Evolutionary conservation across 179 eudicot species (phyloP).

Genomic region (Silene noctiflora): DNA sequence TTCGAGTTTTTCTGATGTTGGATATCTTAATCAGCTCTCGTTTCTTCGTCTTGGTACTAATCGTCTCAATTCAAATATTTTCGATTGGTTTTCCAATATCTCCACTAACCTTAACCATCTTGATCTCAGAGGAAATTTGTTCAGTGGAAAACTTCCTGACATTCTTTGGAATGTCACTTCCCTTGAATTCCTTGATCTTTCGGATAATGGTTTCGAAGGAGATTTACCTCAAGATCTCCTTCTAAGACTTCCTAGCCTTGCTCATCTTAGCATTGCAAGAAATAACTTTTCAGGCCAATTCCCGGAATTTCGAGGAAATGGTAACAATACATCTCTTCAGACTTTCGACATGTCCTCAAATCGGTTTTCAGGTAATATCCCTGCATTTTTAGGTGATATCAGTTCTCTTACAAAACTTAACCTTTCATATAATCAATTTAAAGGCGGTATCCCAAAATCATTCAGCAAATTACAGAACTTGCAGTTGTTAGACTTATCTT

Average conservation of each 20-base stretch:
- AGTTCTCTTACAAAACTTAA: slow-evolving; percentile 5
- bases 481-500: slow-evolving; percentile 6
- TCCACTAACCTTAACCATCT: slow-evolving; percentile 10
- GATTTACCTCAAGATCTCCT: neutral
- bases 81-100: slow-evolving; percentile 8
- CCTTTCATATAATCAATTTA: neutral
- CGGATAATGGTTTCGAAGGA: slow-evolving; percentile 6
- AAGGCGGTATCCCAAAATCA: slow-evolving; percentile 1
- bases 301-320: slow-evolving; percentile 4
- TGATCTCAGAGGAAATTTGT: slow-evolving; percentile 3
- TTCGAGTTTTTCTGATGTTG: neutral
- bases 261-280: slow-evolving; percentile 11
- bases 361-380: slow-evolving; percentile 10
- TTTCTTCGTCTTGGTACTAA: slow-evolving; percentile 11
- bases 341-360: slow-evolving; percentile 14
- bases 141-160: neutral
- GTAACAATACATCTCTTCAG: slow-evolving; percentile 11
- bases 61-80: slow-evolving; percentile 8
- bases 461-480: neutral
- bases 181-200: slow-evolving; percentile 14
- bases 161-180: slow-evolving; percentile 12
- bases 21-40: neutral
- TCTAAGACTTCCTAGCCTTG: neutral
- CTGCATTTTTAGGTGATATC: slow-evolving; percentile 2
- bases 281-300: slow-evolving; percentile 3